phyloP scores from a whole-genome alignment of 768 basidiomycete genomes.

The Nidularia pulvinata region DNA sequence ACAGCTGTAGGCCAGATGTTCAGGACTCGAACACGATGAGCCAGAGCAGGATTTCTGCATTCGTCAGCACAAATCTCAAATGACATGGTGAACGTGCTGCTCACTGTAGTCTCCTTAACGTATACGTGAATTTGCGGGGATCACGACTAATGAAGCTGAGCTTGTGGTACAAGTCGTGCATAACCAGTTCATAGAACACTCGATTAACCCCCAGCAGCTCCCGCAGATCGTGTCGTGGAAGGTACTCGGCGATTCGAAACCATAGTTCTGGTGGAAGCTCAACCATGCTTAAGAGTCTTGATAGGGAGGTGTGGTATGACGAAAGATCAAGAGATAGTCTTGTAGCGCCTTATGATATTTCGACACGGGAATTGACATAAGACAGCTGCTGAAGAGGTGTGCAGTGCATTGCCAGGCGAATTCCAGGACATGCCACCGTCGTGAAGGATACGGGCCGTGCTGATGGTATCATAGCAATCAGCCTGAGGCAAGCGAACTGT shows the following conservation, averaged over 20 bases:
- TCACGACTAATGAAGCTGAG: conserved; percentile 17
- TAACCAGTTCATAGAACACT: conserved; percentile 15
- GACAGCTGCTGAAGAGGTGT: no score
- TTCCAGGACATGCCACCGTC: no score
- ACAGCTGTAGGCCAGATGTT: conserved; percentile 22
- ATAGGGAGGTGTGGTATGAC: no score
- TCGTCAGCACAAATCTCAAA: background rate
- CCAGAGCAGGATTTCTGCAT: conserved; percentile 8
- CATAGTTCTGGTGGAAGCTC: conserved; percentile 17
- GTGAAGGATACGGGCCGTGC: no score
- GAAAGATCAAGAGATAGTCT: no score
- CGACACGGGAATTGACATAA: no score
- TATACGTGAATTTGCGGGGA: conserved; percentile 13
- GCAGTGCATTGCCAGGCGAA: no score
- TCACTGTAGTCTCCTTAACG: conserved; percentile 16
- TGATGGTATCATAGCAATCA: no score
- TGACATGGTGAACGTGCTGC: conserved; percentile 3
- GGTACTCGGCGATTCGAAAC: conserved; percentile 12
- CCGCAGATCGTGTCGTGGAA: conserved; percentile 9
- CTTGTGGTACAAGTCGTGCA: conserved; percentile 19
- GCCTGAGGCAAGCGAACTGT: no score
- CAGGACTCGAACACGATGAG: conserved; percentile 17
- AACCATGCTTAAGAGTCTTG: background rate
- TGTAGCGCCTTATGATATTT: no score
- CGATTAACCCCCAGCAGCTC: conserved; percentile 13